Evolutionary conservation across 345 rosid genomes (phyloP), one percentile per base, ranked within the genome.

Genomic region (Reutealis trisperma): DNA sequence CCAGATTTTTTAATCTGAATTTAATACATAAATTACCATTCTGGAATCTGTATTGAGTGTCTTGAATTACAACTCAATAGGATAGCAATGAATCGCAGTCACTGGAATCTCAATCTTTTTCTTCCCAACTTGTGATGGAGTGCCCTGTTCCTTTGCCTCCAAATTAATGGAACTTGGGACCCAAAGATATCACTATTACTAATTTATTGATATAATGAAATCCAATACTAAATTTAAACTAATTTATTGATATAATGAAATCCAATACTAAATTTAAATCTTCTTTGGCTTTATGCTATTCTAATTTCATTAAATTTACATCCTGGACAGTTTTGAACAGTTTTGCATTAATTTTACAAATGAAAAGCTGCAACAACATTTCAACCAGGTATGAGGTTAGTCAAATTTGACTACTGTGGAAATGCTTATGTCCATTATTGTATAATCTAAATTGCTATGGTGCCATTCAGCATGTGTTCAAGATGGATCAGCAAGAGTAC

Each of bases 401-500:
- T 84, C 79, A 71, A 81, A 78, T 84, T 81, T 81, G 65, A 80
- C 69, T 69, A 58, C 63, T 78, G 66, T 61, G 52, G 51, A 37
- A 76, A 73, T 77, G 71, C 42, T 55, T 3, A 37, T 57, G 14
- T 51, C 60, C 73, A 79, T 21, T 77, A 70, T 55, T 71, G 30
- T 75, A 63, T 84, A 79, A 37, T 37, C 67, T 63, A 32, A 55
- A 55, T 32, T 83, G 55, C 62, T 14, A 55, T 74, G 74, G 68
- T 37, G 41, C 75, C 58, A 72, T 88, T 75, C 96, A 94, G 97
- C 98, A 94, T 21, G 98, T 94, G 74, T 94, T 94, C 85, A 94
- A 94, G 89, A 94, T 93, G 98, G 98, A 94, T 79, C 98, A 94
- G 81, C 97, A 94, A 85, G 97, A 94, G 82, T 94, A 94, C 83